Percentiles rank a stretch among this genome's conserved stretches.
These are phyloP conservation scores for Candida odintsovae DNA, from an alignment of 805 yeast genomes.

Conservation along the genomic window DNA sequence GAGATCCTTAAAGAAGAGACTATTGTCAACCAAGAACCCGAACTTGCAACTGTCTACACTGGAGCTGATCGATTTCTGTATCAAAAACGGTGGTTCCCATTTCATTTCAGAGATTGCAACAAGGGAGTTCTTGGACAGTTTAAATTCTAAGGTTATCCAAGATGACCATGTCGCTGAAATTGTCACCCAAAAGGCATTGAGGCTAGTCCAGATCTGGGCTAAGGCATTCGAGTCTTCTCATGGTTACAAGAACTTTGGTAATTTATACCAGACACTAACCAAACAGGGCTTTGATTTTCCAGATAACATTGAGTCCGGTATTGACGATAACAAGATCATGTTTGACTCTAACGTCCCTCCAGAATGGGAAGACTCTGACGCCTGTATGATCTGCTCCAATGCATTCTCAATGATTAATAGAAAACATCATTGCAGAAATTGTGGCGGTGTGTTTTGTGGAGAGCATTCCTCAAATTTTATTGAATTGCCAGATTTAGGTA, in stretches of 20 bases:
- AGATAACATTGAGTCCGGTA: constrained; percentile 22
- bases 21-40: constrained; percentile 64
- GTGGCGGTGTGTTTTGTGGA: constrained; percentile 93
- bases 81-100: constrained; percentile 89
- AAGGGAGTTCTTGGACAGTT: constrained; percentile 79
- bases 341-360: constrained; percentile 92
- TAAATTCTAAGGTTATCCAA: constrained; percentile 40
- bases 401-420: constrained; percentile 77
- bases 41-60: constrained; percentile 72
- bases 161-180: constrained; percentile 37
- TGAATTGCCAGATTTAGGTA: constrained; percentile 79
- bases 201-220: constrained; percentile 72
- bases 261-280: constrained; percentile 52
- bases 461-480: constrained; percentile 70
- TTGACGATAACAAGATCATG: constrained; percentile 40
- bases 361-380: constrained; percentile 94
- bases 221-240: constrained; percentile 62
- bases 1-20: constrained; percentile 73
- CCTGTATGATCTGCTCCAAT: constrained; percentile 89
- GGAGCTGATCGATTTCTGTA: constrained; percentile 76
- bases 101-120: constrained; percentile 75
- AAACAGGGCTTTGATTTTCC: constrained; percentile 69
- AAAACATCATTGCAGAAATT: constrained; percentile 94
- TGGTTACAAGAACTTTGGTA: constrained; percentile 59
- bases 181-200: constrained; percentile 57